A percentile compares a stretch with the other conserved stretches of the same genome.
Conservation (phyloP, 129 eudicot genomes). For the Saussurea involucrata region DNA sequence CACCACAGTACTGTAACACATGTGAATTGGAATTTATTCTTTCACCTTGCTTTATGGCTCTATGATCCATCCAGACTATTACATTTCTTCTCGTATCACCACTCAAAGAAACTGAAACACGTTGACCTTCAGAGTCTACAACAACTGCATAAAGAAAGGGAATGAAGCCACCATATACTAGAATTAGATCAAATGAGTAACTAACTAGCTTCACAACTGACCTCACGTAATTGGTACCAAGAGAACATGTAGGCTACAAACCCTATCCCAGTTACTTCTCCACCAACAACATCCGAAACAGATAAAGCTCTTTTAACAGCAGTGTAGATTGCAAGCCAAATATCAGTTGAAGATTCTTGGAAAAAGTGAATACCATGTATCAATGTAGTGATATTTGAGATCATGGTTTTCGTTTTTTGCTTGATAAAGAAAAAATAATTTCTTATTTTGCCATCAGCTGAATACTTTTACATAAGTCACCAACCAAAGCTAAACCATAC, state of each 20-base stretch:
- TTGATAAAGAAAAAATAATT: not conserved
- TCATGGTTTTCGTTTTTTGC: not conserved
- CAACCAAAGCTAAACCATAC: not conserved
- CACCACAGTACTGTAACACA: conserved; percentile 95
- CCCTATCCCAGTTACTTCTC: conserved; percentile 82
- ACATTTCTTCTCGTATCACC: conserved; percentile 92
- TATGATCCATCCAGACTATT: conserved; percentile 99
- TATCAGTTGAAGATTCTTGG: conserved; percentile 99
- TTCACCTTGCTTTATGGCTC: conserved; percentile 98
- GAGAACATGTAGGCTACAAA: conserved; percentile 99
- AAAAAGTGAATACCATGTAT: not conserved
- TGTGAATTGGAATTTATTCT: conserved; percentile 86
- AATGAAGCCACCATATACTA: conserved; percentile 19
- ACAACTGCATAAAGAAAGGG: conserved; percentile 61
- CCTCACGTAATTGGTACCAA: conserved; percentile 51
- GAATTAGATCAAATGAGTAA: not conserved
- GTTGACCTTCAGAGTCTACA: conserved; percentile 86
- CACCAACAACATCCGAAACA: conserved; percentile 65
- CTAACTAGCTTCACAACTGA: conserved; percentile 12
- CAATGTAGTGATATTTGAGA: not conserved
- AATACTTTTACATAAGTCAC: not conserved
- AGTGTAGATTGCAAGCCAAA: conserved; percentile 95
- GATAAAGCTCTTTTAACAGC: conserved; percentile 85
- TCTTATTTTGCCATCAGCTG: conserved; percentile 6
- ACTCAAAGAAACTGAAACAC: conserved; percentile 93